Evolutionary conservation across 1,284 basidiomycete species (phyloP).

Genomic region (Puccinia hordei): DNA sequence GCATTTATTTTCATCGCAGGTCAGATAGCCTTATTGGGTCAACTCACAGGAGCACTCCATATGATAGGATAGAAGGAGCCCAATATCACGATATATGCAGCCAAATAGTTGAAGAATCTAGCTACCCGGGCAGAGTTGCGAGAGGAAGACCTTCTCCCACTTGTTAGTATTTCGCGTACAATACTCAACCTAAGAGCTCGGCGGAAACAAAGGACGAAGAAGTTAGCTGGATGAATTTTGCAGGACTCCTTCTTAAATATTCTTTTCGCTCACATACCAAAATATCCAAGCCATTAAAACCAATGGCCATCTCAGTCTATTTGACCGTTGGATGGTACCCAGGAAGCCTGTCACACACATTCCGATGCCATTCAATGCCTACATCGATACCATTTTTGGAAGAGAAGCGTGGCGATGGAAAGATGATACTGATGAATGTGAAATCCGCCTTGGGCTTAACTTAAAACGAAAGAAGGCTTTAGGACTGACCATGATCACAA

Average conservation of each 20-base stretch:
- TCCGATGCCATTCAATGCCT: constrained; percentile 25
- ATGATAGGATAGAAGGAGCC: constrained; percentile 35
- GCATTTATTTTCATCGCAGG: too few species aligned
- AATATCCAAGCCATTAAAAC: constrained; percentile 39
- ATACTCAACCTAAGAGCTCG: constrained; percentile 15
- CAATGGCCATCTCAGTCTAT: constrained; percentile 25
- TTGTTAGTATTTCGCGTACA: constrained; percentile 23
- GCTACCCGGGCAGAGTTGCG: constrained; percentile 20
- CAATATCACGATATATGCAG: constrained; percentile 13
- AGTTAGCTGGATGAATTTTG: not conserved
- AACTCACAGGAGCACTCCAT: constrained; percentile 4
- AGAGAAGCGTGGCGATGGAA: not conserved
- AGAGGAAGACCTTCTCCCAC: constrained; percentile 7
- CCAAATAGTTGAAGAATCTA: constrained; percentile 20
- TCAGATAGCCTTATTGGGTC: too few species aligned
- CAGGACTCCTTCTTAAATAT: not conserved
- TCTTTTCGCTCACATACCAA: not conserved
- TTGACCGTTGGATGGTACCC: constrained; percentile 21
- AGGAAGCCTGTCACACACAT: constrained; percentile 26
- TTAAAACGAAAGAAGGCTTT: not conserved
- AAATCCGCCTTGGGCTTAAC: not conserved
- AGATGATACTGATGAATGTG: not conserved
- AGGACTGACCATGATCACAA: constrained; percentile 24
- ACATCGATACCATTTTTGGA: not conserved
- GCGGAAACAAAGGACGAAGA: not conserved